These are phyloP conservation scores for Amylocarpus encephaloides DNA, from an alignment of 2,329 filamentous ascomycete species.

Conservation along the genomic window DNA sequence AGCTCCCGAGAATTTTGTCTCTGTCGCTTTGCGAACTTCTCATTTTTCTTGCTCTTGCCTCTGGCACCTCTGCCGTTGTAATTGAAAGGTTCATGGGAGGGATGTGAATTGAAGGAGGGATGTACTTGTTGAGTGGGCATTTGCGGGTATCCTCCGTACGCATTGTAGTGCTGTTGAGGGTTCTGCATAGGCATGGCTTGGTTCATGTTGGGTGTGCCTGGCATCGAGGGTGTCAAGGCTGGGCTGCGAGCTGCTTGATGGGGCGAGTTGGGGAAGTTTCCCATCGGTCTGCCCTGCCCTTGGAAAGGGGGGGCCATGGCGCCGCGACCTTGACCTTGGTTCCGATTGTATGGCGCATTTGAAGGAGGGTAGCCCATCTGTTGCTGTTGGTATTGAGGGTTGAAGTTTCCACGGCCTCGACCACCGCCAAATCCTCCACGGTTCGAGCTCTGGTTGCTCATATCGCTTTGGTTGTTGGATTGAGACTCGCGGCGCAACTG, in stretches of 20 bases:
- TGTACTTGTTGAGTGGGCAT: slow-evolving; percentile 46
- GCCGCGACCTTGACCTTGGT: slow-evolving; percentile 41
- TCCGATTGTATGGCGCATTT: slow-evolving; percentile 26
- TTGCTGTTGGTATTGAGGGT: slow-evolving; percentile 44
- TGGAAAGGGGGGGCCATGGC: slow-evolving; percentile 41
- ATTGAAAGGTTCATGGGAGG: slow-evolving; percentile 16
- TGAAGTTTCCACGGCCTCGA: slow-evolving; percentile 52
- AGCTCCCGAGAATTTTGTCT: slow-evolving; percentile 25
- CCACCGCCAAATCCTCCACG: slow-evolving; percentile 51
- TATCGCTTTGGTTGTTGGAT: slow-evolving; percentile 65
- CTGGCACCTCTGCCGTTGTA: slow-evolving; percentile 9
- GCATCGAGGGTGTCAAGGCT: slow-evolving; percentile 58
- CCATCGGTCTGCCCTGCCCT: slow-evolving; percentile 36
- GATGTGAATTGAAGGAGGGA: slow-evolving; percentile 35
- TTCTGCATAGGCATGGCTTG: slow-evolving; percentile 58
- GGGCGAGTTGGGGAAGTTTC: slow-evolving; percentile 43
- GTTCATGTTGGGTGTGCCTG: slow-evolving; percentile 64
- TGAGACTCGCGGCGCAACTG: slow-evolving; percentile 86
- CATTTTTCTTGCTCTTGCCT: slow-evolving; percentile 17
- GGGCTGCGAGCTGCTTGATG: slow-evolving; percentile 59
- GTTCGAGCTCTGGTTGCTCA: slow-evolving; percentile 50
- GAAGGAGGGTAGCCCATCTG: slow-evolving; percentile 47
- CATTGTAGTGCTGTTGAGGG: slow-evolving; percentile 39
- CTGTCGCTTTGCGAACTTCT: slow-evolving; percentile 24
- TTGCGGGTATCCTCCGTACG: slow-evolving; percentile 19